A percentile compares a stretch with the other conserved stretches of the same genome.
These are phyloP conservation scores for Aschersonia sp. DNA, from an alignment of 2,329 filamentous ascomycete species.

Conservation along the genomic window DNA sequence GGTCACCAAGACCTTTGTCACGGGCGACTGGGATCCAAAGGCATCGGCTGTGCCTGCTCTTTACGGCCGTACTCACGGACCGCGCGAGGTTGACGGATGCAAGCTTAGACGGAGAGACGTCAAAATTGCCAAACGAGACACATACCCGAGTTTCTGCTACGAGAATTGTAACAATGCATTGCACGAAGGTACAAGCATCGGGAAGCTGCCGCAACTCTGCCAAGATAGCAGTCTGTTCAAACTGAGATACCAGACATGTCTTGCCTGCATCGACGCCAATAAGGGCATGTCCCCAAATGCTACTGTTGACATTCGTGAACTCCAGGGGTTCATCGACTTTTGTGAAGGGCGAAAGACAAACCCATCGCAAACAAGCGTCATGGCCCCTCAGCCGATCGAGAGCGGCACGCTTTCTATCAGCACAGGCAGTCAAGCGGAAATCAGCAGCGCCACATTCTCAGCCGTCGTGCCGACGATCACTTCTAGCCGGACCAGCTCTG, in stretches of 20 bases:
- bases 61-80: too few relatives aligned
- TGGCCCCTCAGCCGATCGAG: neutral
- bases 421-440: neutral
- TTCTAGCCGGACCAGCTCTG: neutral
- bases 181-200: neutral
- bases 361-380: neutral
- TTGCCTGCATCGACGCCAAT: too few relatives aligned
- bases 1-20: conserved; percentile 29
- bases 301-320: neutral
- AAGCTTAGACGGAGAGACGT: neutral
- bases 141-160: neutral
- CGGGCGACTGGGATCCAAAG: conserved; percentile 41
- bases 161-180: neutral
- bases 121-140: too few relatives aligned
- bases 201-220: neutral
- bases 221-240: too few relatives aligned
- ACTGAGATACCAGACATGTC: too few relatives aligned
- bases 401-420: neutral
- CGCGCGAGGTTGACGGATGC: neutral
- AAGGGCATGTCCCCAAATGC: neutral
- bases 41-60: conserved; percentile 18
- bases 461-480: neutral
- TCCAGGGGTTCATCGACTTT: neutral
- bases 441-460: neutral
- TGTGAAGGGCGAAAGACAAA: neutral